These are phyloP conservation scores for Psilocybe sp. DNA, from an alignment of 768 basidiomycete species.

Conservation along the genomic window DNA sequence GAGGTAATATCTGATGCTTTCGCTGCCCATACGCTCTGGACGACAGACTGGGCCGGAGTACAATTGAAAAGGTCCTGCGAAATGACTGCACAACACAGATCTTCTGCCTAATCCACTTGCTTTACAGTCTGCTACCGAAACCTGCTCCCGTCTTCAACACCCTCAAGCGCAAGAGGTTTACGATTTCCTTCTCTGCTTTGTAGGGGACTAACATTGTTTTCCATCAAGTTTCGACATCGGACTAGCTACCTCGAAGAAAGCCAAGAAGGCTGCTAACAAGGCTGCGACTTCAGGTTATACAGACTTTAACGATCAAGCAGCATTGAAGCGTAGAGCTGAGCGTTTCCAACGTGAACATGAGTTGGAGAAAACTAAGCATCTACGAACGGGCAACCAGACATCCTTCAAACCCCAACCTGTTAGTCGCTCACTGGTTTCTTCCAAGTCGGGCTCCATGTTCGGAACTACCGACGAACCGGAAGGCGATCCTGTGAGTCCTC, in stretches of 20 bases:
- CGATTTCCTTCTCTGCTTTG: background rate
- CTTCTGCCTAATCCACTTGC: slow-evolving; percentile 10
- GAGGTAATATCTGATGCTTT: slow-evolving; percentile 95
- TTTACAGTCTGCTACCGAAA: slow-evolving; percentile 56
- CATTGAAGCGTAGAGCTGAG: slow-evolving; percentile 74
- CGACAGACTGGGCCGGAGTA: slow-evolving; percentile 90
- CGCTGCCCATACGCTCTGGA: slow-evolving; percentile 78
- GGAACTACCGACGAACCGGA: slow-evolving; percentile 59
- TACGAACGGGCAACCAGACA: slow-evolving; percentile 26
- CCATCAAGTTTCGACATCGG: slow-evolving; percentile 25
- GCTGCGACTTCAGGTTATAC: slow-evolving; percentile 33
- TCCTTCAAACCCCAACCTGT: slow-evolving; percentile 47
- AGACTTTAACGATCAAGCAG: slow-evolving; percentile 65
- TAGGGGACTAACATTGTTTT: slow-evolving; percentile 28
- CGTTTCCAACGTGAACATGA: slow-evolving; percentile 92
- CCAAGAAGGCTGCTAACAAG: slow-evolving; percentile 58
- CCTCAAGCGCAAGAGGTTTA: slow-evolving; percentile 68
- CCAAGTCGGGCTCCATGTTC: slow-evolving; percentile 48
- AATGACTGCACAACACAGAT: slow-evolving; percentile 5
- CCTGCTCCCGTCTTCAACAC: slow-evolving; percentile 46
- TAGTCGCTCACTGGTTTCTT: slow-evolving; percentile 32
- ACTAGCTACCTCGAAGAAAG: slow-evolving; percentile 43
- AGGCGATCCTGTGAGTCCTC: slow-evolving; percentile 59
- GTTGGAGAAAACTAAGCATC: slow-evolving; percentile 67
- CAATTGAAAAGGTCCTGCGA: slow-evolving; percentile 77